Conservation (phyloP, 108 stramenopile genomes). For the Skeletonema potamos region DNA sequence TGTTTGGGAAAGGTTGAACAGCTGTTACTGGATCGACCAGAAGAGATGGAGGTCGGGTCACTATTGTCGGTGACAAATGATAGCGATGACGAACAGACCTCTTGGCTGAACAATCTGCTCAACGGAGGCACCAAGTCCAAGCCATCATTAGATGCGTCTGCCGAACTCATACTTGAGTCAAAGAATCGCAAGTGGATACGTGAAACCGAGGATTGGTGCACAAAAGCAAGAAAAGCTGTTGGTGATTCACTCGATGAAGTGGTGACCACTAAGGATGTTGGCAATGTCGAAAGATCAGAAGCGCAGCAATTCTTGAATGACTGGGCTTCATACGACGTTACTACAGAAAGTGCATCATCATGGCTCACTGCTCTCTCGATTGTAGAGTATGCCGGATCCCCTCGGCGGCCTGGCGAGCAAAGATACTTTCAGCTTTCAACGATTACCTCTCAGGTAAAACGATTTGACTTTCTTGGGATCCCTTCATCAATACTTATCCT, state of each 20-base stretch:
- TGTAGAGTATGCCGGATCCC: slow-evolving; percentile 38
- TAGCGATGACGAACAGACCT: neutral
- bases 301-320: slow-evolving; percentile 13
- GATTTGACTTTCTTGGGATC: slow-evolving; percentile 67
- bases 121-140: neutral
- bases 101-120: neutral
- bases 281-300: neutral
- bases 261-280: slow-evolving; percentile 10
- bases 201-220: slow-evolving; percentile 27
- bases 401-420: slow-evolving; percentile 37
- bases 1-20: slow-evolving; percentile 59
- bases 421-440: slow-evolving; percentile 28
- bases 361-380: slow-evolving; percentile 34
- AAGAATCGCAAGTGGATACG: slow-evolving; percentile 38
- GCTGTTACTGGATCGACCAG: slow-evolving; percentile 50
- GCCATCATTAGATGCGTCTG: slow-evolving; percentile 9
- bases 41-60: slow-evolving; percentile 47
- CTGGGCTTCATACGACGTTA: slow-evolving; percentile 42
- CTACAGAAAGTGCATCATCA: slow-evolving; percentile 16
- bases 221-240: slow-evolving; percentile 17
- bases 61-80: slow-evolving; percentile 18
- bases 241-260: slow-evolving; percentile 31
- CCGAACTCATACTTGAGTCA: slow-evolving; percentile 14
- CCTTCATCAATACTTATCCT: slow-evolving; percentile 62
- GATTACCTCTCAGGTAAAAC: slow-evolving; percentile 20